A percentile compares a stretch with the other conserved stretches of the same genome.
Evolutionary conservation across 805 yeast species (phyloP).

Genomic region (Ogataea angusta): DNA sequence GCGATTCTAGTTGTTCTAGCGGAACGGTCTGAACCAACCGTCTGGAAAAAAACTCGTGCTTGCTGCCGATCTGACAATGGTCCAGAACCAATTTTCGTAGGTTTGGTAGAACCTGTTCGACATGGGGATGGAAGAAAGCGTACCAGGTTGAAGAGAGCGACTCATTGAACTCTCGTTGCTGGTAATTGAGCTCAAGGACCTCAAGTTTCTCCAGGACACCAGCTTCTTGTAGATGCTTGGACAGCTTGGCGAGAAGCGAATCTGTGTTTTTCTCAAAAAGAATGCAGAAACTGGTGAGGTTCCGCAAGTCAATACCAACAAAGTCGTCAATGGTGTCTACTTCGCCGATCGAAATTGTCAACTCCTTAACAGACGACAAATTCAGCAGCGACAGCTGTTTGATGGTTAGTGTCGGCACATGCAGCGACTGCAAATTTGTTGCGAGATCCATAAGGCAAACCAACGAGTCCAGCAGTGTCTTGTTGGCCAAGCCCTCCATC

Average conservation of each 20-base stretch:
- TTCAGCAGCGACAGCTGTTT: constrained; percentile 1
- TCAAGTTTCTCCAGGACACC: constrained; percentile 11
- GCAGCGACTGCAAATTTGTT: constrained; percentile 16
- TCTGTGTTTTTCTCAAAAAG: constrained; percentile 25
- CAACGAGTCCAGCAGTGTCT: constrained; percentile 17
- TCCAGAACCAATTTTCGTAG: constrained; percentile 19
- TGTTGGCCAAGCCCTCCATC: background rate
- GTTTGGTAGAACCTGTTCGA: constrained; percentile 1
- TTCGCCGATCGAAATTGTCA: constrained; percentile 10
- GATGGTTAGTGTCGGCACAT: constrained; percentile 9
- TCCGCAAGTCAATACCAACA: constrained; percentile 6
- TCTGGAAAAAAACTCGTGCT: constrained; percentile 13
- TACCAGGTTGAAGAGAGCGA: constrained; percentile 25
- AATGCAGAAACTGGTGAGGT: constrained; percentile 10
- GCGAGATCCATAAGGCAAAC: constrained; percentile 12
- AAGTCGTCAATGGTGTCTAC: constrained; percentile 3
- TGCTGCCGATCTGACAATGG: constrained; percentile 24
- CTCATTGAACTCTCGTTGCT: constrained; percentile 26
- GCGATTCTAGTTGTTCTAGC: constrained; percentile 9
- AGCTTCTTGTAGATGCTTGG: constrained; percentile 5
- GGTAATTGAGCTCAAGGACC: constrained; percentile 18
- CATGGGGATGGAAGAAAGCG: constrained; percentile 22
- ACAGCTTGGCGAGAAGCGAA: constrained; percentile 9
- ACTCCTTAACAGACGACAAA: constrained; percentile 2
- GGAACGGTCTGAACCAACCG: constrained; percentile 9